Base-by-base conservation (phyloP, 73 alveolate species). In the Paramecium octaurelia region DNA sequence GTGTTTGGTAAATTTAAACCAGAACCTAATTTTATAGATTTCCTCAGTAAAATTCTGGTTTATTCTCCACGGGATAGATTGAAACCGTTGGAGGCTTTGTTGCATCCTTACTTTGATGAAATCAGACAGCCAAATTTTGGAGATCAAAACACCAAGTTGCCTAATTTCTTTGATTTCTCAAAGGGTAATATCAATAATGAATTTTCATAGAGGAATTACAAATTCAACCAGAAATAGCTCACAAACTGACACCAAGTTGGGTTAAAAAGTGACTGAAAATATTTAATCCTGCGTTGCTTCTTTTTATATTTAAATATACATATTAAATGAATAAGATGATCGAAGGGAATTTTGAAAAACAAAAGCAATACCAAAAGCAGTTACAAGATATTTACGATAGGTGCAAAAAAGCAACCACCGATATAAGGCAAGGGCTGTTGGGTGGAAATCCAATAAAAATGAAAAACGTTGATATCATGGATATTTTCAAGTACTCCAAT, bases 71-170 rank as follows among this genome's bases (percentile, higher is more conserved):
- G 46, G 14, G 91, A 92, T 36, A 94, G 99, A 90, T 83, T 95
- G 21, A 93, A 69, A 38, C 99, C 99, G 5, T 85, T 95, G 29
- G 96, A 97, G 88, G 97, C 97, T 8, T 92, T 97, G 85, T 60
- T 92, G 8, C 99, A 97, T 94, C 99, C 99, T 44, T 96, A 94
- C 88, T 97, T 96, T 91, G 98, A 97, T 86, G 99, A 97, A 70
- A 75, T 96, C 8, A 89, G 98, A 87, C 12, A 42, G 2, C 70
- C 29, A 36, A 36, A 40, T n/a, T 73, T 73, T 35, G 70, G 68
- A 24, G 27, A 40, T 35, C 16, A 4, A 4, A 64, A 46, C 24
- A 27, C 43, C 3, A 59, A 60, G 23, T 36, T 42, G 23, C 93
- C 85, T 27, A 43, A 29, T n/a, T 60, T 87, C 38, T 87, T 87